Evolutionary conservation across 148 eudicot species (phyloP).

Genomic region (Camellia sinensis): DNA sequence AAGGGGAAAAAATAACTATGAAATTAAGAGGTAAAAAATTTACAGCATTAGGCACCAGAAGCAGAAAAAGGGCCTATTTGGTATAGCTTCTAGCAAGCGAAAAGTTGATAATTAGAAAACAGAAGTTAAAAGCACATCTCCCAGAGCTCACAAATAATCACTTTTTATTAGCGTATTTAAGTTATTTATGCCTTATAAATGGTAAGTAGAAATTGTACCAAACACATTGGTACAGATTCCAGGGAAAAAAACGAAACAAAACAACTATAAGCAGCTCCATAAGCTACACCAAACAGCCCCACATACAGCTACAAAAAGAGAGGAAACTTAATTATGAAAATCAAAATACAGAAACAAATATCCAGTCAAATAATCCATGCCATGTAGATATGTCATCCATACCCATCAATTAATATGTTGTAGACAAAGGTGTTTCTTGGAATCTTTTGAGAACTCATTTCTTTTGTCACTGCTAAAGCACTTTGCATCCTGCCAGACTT

Average conservation of each 20-base stretch:
- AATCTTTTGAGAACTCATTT: conserved; percentile 74
- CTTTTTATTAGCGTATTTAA: too few species aligned
- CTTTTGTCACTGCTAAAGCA: conserved; percentile 94
- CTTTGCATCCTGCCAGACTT: conserved; percentile 99
- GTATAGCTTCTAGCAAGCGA: too few species aligned
- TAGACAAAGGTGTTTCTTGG: conserved; percentile 85
- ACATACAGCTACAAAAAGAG: neutral
- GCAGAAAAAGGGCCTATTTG: neutral
- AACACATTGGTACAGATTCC: too few species aligned
- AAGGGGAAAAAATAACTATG: conserved; percentile 8
- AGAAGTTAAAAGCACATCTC: too few species aligned
- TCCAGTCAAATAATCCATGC: conserved; percentile 3
- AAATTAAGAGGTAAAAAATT: conserved; percentile 6
- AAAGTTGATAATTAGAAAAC: too few species aligned
- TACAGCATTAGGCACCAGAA: conserved; percentile 1
- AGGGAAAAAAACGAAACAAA: too few species aligned
- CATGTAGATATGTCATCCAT: conserved; percentile 17
- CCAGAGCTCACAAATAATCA: too few species aligned
- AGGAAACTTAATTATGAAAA: neutral
- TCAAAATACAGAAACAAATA: neutral
- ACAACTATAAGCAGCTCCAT: too few species aligned
- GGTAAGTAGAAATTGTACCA: too few species aligned
- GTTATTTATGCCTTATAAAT: too few species aligned
- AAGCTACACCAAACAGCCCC: too few species aligned
- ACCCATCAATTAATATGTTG: conserved; percentile 97